Base-by-base conservation (phyloP, 371 early-diverging fungal species). In the Dinochytrium kinnereticum region DNA sequence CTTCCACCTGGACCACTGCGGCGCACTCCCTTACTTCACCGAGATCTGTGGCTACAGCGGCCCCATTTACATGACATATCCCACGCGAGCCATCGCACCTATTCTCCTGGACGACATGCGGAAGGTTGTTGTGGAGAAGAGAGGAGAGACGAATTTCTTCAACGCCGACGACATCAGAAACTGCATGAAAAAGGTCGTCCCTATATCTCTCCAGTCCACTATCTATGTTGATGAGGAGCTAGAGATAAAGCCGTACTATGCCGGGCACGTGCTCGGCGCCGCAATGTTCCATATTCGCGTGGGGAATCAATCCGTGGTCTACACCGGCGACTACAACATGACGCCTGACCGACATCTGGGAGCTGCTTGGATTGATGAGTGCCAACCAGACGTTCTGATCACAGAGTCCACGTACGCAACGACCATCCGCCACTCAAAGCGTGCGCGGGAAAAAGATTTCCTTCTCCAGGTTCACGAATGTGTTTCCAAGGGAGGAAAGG, bases 1-100 rank as follows among this genome's bases (percentile, higher is more conserved):
- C 84, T 99, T 99, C 74, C 99, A 99, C 80, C 91, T 99, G 70
- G 99, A 99, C 83, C 99, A 99, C 84, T 98, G 98, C 44, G 99
- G 99, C 26, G 95, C 99, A 5, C 91, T 99, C 0, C 99, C 99
- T 36, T 99, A 98, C 82, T 91, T 99, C 71, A 74, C 83, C 49
- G 81, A 97, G 91, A 70, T 80, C 28, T 98, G 97, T 59, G 90
- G 91, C 1, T 99, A 98, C 83, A 89, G 92, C 74, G 99, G 99
- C 34, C 95, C 98, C 61, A 95, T 99, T 0, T 99, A 95, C 81
- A 99, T 99, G 99, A 99, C 99, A 17, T 96, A 98, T 84, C 99
- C 99, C 5, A 99, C 99, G 26, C 96, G 98, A 80, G 98, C 99
- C 36, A 99, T 99, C 74, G 95, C 95, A 81, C 93, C 94, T 59